These are phyloP conservation scores for Haplographium delicatum DNA, from an alignment of 495 filamentous ascomycete genomes.

Conservation along the genomic window DNA sequence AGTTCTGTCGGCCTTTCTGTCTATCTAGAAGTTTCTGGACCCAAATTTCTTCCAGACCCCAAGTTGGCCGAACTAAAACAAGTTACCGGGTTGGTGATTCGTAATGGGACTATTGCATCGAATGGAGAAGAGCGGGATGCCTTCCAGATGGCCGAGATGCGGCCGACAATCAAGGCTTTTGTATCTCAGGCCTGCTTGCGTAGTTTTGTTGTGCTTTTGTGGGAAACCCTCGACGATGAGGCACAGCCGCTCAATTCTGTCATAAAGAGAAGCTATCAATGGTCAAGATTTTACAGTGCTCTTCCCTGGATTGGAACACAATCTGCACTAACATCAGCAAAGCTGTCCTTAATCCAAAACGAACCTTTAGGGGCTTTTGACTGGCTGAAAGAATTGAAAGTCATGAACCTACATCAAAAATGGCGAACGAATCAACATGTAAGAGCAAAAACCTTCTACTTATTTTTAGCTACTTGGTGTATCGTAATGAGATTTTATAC, in stretches of 20 bases:
- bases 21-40: constrained; percentile 45
- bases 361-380: constrained; percentile 54
- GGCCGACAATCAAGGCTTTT: constrained; percentile 46
- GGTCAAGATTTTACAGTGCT: constrained; percentile 53
- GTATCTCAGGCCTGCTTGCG: constrained; percentile 47
- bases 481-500: no score
- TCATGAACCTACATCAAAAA: constrained; percentile 46
- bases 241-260: constrained; percentile 44
- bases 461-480: no score
- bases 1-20: constrained; percentile 36
- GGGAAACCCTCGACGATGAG: constrained; percentile 52
- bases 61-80: constrained; percentile 28
- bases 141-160: constrained; percentile 37
- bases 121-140: constrained; percentile 43
- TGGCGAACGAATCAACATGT: constrained; percentile 35
- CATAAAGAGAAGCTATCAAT: constrained; percentile 45
- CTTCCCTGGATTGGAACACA: constrained; percentile 45
- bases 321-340: constrained; percentile 30
- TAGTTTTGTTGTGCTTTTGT: constrained; percentile 41
- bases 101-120: constrained; percentile 40
- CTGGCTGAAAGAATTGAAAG: constrained; percentile 49
- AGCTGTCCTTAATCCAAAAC: constrained; percentile 27
- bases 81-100: constrained; percentile 36
- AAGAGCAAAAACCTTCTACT: no score
- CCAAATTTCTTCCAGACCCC: constrained; percentile 35